These are phyloP conservation scores for Beauveria australis DNA, from an alignment of 2,329 filamentous ascomycete species.

Conservation along the genomic window DNA sequence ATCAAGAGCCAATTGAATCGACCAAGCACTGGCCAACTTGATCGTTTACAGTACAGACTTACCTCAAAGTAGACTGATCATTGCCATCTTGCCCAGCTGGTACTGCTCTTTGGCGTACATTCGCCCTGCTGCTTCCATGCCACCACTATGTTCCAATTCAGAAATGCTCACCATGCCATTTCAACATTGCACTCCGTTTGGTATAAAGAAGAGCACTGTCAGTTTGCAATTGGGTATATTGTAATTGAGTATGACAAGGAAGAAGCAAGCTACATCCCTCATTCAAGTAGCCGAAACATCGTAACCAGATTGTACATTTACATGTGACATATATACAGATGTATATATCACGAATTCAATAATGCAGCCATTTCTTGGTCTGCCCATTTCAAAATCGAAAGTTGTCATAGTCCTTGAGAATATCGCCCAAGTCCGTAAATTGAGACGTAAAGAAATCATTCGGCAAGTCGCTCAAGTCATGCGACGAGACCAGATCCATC, in stretches of 20 bases:
- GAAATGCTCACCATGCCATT: too few relatives aligned
- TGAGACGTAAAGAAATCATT: constrained; percentile 10
- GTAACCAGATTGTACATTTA: neutral
- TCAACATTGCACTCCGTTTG: neutral
- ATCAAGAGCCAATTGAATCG: too few relatives aligned
- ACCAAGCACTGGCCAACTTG: too few relatives aligned
- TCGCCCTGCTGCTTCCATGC: too few relatives aligned
- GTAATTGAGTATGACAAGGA: neutral
- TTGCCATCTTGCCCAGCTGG: too few relatives aligned
- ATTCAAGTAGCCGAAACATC: too few relatives aligned
- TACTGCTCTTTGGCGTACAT: too few relatives aligned
- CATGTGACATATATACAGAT: neutral
- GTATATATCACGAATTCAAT: neutral
- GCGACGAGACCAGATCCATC: constrained; percentile 1
- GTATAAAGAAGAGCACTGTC: neutral
- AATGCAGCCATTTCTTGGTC: neutral
- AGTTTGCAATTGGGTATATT: neutral
- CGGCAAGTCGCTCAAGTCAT: constrained; percentile 5
- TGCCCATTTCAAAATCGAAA: constrained; percentile 3
- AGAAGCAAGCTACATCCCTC: neutral
- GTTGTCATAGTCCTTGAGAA: constrained; percentile 9
- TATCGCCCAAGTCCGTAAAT: constrained; percentile 8
- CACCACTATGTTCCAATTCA: too few relatives aligned
- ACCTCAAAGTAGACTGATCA: too few relatives aligned
- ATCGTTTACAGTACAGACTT: too few relatives aligned